Percentiles rank a stretch among this genome's conserved stretches.
Evolutionary conservation across 306 rosid species (phyloP).

Genomic region (Delonix regia): DNA sequence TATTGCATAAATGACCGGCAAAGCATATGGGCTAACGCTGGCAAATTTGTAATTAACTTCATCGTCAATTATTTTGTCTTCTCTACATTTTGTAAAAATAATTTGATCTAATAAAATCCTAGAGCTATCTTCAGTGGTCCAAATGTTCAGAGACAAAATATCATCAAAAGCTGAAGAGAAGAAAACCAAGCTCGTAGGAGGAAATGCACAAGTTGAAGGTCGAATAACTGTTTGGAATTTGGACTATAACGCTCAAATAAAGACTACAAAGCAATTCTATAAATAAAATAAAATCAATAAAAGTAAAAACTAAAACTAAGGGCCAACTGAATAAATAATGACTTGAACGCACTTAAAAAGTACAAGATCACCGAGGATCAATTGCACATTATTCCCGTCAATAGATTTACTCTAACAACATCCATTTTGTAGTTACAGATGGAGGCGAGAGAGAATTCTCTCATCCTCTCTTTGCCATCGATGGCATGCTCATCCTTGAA

Average conservation of each 20-base stretch:
- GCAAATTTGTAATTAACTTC: no score
- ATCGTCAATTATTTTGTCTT: no score
- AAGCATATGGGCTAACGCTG: no score
- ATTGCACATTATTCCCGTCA: conserved; percentile 62
- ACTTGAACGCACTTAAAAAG: conserved; percentile 35
- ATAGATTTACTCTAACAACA: conserved; percentile 50
- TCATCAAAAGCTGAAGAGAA: not conserved
- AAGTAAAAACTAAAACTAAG: not conserved
- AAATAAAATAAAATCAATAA: not conserved
- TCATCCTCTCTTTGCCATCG: conserved; percentile 39
- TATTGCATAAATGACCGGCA: no score
- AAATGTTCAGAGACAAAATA: no score
- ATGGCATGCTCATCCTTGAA: conserved; percentile 57
- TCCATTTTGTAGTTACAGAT: conserved; percentile 71
- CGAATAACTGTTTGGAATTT: not conserved
- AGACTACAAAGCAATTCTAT: not conserved
- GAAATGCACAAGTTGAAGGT: not conserved
- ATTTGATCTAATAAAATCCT: no score
- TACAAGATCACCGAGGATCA: conserved; percentile 46
- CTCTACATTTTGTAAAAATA: no score
- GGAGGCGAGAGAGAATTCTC: conserved; percentile 49
- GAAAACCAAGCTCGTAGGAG: not conserved
- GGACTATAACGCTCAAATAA: not conserved
- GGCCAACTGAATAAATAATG: conserved; percentile 29
- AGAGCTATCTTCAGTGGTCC: not conserved